Conservation (phyloP, 148 eudicot species). For the Vaccinium darrowii region DNA sequence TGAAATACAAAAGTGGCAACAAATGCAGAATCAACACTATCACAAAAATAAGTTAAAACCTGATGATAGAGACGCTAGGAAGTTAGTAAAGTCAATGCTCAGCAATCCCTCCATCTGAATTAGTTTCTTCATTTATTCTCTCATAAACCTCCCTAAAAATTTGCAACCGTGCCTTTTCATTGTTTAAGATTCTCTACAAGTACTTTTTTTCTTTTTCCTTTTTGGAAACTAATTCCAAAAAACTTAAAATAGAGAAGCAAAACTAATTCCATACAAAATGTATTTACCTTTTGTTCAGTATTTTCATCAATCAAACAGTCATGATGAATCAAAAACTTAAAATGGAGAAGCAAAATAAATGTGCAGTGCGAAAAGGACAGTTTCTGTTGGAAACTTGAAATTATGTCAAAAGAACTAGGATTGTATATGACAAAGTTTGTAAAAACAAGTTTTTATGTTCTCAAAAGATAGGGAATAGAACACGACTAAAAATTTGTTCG, state of each 20-base stretch:
- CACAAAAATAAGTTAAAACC: not conserved
- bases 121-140: not conserved
- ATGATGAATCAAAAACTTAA: not conserved
- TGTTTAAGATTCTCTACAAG: not conserved
- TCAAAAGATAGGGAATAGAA: not conserved
- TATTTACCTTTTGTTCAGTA: not conserved
- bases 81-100: not conserved
- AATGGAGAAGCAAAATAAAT: not conserved
- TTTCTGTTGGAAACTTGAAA: not conserved
- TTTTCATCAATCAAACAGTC: not conserved
- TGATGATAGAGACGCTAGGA: not conserved
- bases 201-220: not conserved
- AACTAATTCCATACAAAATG: not conserved
- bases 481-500: not conserved
- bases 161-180: not conserved
- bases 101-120: not conserved
- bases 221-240: no score
- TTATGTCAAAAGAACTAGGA: not conserved
- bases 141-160: not conserved
- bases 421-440: not conserved
- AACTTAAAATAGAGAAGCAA: not conserved
- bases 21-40: slow-evolving; percentile 12
- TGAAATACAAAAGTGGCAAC: slow-evolving; percentile 31
- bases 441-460: slow-evolving; percentile 4
- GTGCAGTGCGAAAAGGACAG: not conserved